These are phyloP conservation scores for Dactylonectria macrodidyma DNA, from an alignment of 2,329 filamentous ascomycete species.

Conservation along the genomic window DNA sequence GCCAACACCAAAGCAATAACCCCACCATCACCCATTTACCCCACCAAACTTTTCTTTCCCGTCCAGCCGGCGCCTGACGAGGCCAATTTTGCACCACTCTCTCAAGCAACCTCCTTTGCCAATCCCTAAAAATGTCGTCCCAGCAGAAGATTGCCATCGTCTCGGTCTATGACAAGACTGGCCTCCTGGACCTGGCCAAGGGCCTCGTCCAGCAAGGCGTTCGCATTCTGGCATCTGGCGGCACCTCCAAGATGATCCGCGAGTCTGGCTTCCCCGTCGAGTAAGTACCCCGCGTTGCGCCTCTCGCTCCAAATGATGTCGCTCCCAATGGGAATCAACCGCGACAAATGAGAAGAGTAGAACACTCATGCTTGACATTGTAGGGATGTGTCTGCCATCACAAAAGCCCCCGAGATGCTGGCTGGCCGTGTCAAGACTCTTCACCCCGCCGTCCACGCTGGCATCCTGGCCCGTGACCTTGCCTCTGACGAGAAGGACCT, in stretches of 20 bases:
- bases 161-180: conserved; percentile 99
- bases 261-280: conserved; percentile 97
- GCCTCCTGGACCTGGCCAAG: conserved; percentile 91
- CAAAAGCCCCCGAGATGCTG: conserved; percentile 96
- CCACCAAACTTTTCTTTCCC: conserved; percentile 48
- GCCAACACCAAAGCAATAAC: conserved; percentile 21
- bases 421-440: conserved; percentile 90
- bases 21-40: conserved; percentile 42
- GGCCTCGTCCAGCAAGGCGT: conserved; percentile 91
- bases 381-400: conserved; percentile 97
- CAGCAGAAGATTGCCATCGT: conserved; percentile 84
- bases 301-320: background rate
- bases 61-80: conserved; percentile 41
- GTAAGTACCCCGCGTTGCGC: conserved; percentile 64
- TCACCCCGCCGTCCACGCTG: conserved; percentile 91
- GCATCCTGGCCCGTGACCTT: conserved; percentile 94
- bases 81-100: conserved; percentile 34
- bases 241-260: conserved; percentile 95
- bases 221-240: conserved; percentile 92
- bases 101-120: conserved; percentile 21
- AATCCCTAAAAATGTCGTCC: conserved; percentile 53
- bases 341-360: background rate
- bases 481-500: conserved; percentile 98
- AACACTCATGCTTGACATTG: conserved; percentile 10
- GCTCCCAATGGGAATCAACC: conserved; percentile 2